Evolutionary conservation across 208 protist genomes (phyloP), one percentile per base, ranked within the genome.

Genomic region (Trypanosoma caninum): DNA sequence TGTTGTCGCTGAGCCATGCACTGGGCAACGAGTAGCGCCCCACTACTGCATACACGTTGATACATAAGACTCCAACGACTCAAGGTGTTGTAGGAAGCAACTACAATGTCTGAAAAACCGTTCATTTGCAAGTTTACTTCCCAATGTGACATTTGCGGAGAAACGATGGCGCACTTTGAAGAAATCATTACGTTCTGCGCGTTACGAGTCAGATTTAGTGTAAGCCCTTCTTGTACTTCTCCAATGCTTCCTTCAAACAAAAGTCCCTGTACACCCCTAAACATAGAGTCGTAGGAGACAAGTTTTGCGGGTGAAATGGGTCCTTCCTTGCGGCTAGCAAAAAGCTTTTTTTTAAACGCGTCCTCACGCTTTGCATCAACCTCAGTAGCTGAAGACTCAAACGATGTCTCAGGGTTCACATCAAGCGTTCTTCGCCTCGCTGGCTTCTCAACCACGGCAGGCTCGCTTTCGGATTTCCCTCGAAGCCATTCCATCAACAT

Each of bases 61-160:
- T 96, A 94, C 77, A 89, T 89, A 31, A 96, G 79, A 66, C 82
- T 74, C 69, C 84, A 94, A 46, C 84, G 81, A 69, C 87, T 93
- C 47, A 92, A 51, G 41, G 89, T 94, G 69, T 74, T 94, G 73
- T 86, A 96, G 16, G 80, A 80, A 40, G 85, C 89, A 6, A 73
- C 76, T 18, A 91, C 56, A 47, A 94, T 61, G 59, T 96, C 89
- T 33, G 68, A 80, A 77, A 93, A 96, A 35, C 87, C 87, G 66
- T 93, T 90, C 87, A 93, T 91, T 72, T 96, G 89, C 38, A 93
- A 58, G 38, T 75, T 84, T 8, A 96, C 28, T 69, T 96, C 89
- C 85, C 87, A 96, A 62, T 89, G 65, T 27, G 87, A 92, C 74
- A 76, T 82, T 60, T 96, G 73, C 38, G 86, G 86, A 54, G 78